Conservation (phyloP, 2,329 filamentous ascomycete species). For the Stagonosporopsis tanaceti region DNA sequence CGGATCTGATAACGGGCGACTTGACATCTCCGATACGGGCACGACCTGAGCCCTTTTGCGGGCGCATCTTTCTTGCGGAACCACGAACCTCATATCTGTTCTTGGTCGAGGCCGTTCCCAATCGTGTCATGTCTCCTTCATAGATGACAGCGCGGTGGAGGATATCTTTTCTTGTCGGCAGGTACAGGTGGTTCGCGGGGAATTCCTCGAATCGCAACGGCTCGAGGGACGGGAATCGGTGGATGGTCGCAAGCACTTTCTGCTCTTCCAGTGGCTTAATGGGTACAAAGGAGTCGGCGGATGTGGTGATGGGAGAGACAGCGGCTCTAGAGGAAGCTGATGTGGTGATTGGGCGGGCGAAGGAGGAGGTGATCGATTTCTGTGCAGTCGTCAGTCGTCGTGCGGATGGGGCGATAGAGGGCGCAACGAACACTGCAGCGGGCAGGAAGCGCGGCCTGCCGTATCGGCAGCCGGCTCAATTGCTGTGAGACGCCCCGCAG, state of each 20-base stretch:
- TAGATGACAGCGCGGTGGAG: conserved; percentile 91
- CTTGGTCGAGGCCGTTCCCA: conserved; percentile 71
- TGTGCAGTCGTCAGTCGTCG: conserved; percentile 31
- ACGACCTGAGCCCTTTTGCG: conserved; percentile 84
- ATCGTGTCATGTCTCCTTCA: conserved; percentile 85
- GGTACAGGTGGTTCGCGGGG: conserved; percentile 80
- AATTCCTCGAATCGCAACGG: conserved; percentile 80
- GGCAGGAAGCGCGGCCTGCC: conserved; percentile 52
- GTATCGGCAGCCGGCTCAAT: conserved; percentile 39
- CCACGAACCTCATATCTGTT: conserved; percentile 79
- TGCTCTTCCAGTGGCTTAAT: conserved; percentile 48
- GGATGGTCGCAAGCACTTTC: conserved; percentile 81
- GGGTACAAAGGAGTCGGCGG: conserved; percentile 49
- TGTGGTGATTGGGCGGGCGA: conserved; percentile 44
- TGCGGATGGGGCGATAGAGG: conserved; percentile 44
- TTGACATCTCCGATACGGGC: conserved; percentile 84
- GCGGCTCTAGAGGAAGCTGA: conserved; percentile 62
- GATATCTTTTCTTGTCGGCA: conserved; percentile 89
- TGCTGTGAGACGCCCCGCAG: conserved; percentile 46
- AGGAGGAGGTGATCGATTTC: conserved; percentile 36
- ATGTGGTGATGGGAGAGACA: conserved; percentile 52
- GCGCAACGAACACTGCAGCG: conserved; percentile 56
- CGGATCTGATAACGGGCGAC: conserved; percentile 81
- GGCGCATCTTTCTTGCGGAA: conserved; percentile 79
- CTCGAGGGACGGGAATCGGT: conserved; percentile 89